phyloP scores from a whole-genome alignment of 345 rosid species.

The Euphorbia lathyris region DNA sequence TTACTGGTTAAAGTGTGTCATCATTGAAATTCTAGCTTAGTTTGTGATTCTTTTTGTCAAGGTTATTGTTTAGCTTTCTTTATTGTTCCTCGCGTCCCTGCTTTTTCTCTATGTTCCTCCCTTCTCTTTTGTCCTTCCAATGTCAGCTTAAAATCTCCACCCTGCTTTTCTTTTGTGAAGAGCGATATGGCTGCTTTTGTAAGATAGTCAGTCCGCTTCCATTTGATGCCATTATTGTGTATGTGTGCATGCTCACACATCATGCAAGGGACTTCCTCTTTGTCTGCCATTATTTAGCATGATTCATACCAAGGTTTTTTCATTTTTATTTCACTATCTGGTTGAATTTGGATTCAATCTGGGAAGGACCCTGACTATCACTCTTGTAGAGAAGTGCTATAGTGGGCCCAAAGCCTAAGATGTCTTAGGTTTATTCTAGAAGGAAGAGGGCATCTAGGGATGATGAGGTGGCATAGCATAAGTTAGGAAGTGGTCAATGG shows the following conservation, averaged over 20 bases:
- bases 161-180: not conserved
- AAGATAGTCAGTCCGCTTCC: not conserved
- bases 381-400: no score
- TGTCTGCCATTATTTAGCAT: not conserved
- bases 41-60: not conserved
- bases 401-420: no score
- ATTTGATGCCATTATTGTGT: slow-evolving; percentile 1
- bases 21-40: not conserved
- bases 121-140: not conserved
- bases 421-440: no score
- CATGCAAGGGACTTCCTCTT: not conserved
- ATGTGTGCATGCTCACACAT: not conserved
- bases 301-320: not conserved
- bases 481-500: no score
- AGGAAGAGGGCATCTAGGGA: no score
- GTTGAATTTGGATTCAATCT: no score
- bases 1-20: not conserved
- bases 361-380: no score
- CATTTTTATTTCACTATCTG: not conserved
- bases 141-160: not conserved
- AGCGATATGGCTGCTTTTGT: not conserved
- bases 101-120: not conserved
- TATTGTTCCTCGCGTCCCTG: not conserved
- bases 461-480: no score
- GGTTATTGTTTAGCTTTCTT: not conserved